Evolutionary conservation across 768 basidiomycete genomes (phyloP).

Genomic region (Hericium coralloides): DNA sequence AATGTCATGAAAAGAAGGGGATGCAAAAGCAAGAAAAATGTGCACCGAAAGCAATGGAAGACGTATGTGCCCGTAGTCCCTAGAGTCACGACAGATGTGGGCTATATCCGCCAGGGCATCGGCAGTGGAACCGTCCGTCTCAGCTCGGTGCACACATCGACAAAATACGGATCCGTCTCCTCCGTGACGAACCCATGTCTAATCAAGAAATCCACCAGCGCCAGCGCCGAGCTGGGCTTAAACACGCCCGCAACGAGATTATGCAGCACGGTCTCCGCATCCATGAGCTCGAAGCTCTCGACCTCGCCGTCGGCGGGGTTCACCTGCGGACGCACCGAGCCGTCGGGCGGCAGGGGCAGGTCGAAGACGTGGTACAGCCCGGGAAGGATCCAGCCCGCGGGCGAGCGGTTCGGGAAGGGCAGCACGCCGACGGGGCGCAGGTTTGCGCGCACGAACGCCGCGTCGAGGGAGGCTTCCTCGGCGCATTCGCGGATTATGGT

Average conservation of each 20-base stretch:
- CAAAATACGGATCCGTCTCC: not conserved
- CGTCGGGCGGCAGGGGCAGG: conserved; percentile 29
- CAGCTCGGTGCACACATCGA: not conserved
- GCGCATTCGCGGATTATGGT: conserved; percentile 34
- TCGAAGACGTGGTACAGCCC: conserved; percentile 38
- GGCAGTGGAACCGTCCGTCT: no score
- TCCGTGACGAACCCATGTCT: not conserved
- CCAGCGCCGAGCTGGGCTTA: not conserved
- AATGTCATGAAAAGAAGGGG: no score
- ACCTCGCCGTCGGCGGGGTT: conserved; percentile 35
- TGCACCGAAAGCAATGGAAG: no score
- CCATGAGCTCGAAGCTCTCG: conserved; percentile 32
- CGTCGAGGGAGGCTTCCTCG: conserved; percentile 35
- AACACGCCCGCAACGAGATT: conserved; percentile 16
- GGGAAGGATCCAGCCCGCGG: conserved; percentile 34
- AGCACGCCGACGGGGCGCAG: conserved; percentile 29
- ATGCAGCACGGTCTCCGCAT: conserved; percentile 23
- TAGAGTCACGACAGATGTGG: no score
- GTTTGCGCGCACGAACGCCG: conserved; percentile 24
- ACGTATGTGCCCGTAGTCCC: no score
- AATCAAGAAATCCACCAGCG: not conserved
- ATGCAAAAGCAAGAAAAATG: no score
- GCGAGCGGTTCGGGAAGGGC: conserved; percentile 34
- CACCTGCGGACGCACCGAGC: conserved; percentile 23
- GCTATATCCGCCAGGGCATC: no score